A percentile compares a stretch with the other conserved stretches of the same genome.
Evolutionary conservation across 2,329 filamentous ascomycete genomes (phyloP).

Genomic region (Cladosporium oxysporum): DNA sequence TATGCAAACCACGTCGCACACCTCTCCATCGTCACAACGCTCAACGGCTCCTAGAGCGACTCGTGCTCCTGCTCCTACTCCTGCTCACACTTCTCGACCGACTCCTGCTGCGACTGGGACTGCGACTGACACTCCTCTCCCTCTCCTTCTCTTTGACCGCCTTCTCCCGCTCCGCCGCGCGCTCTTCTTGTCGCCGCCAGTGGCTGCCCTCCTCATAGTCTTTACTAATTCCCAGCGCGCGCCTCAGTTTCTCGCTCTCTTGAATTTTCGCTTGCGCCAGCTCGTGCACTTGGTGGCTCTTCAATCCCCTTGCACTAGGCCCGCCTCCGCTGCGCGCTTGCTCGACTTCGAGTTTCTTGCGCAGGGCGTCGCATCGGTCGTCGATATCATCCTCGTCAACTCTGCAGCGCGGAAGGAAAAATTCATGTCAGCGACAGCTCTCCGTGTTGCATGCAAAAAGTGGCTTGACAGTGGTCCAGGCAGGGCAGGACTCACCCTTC

Average conservation of each 20-base stretch:
- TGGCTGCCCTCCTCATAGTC: slow-evolving; percentile 85
- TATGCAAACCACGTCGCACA: too few relatives aligned
- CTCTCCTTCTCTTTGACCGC: slow-evolving; percentile 8
- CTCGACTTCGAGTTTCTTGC: slow-evolving; percentile 63
- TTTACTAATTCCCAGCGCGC: slow-evolving; percentile 81
- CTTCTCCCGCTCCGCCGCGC: slow-evolving; percentile 34
- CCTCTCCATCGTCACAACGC: too few relatives aligned
- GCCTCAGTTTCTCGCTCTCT: slow-evolving; percentile 85
- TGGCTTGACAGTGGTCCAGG: neutral
- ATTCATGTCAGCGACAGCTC: neutral
- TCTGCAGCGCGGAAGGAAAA: slow-evolving; percentile 43
- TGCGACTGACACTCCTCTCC: slow-evolving; percentile 4
- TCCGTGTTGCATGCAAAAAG: neutral
- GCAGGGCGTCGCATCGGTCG: slow-evolving; percentile 65
- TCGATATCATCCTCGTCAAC: slow-evolving; percentile 92
- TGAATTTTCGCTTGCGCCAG: slow-evolving; percentile 93
- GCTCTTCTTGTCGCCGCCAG: slow-evolving; percentile 81
- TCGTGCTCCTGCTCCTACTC: neutral
- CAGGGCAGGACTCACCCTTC: slow-evolving; percentile 59
- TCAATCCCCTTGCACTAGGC: slow-evolving; percentile 61
- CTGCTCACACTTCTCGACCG: slow-evolving; percentile 1
- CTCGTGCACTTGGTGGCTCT: slow-evolving; percentile 94
- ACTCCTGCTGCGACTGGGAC: slow-evolving; percentile 2
- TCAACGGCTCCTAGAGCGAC: slow-evolving; percentile 4
- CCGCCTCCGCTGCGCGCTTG: slow-evolving; percentile 51